Base-by-base conservation (phyloP, 306 rosid genomes). In the Cyclanthera cordifolia region DNA sequence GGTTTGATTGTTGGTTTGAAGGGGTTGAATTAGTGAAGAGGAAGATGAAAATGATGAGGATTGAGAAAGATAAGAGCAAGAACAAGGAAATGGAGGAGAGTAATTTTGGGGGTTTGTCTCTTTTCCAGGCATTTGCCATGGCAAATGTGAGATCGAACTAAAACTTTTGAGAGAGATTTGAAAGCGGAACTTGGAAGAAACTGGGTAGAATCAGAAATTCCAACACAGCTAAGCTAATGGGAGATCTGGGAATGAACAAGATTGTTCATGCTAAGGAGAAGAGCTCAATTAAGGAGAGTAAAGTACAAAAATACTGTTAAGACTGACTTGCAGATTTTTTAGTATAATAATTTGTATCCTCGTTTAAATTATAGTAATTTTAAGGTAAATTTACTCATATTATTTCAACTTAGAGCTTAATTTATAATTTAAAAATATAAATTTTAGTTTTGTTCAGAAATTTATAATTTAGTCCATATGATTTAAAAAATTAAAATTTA, bases 61-160 rank as follows among this genome's bases (percentile, higher is more conserved):
- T 72, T 9, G 85, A 49, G 52, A 73, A 43, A 19, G 53, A 51
- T 73, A 73, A 53, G 67, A 82, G 74, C 5, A 79, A 32, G 65
- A 75, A 72, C 51, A 85, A 75, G 54, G 79, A 66, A 72, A 76
- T 72, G 72, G 96, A 88, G 3, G 88, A 88, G 73, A 86, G 57
- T 11, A 88, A n/a, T 37, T 81, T 77, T 3, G 81, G 19, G 46
- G 85, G 27, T 63, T 83, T 87, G 54, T 87, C 94, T 83, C 80
- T 81, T 79, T 82, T 94, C 97, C 96, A 88, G 45, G 96, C 95
- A 81, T 90, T 93, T 3, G 99, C 97, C 99, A 94, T 90, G 80
- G 80, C n/a, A 66, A 53, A 4, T 72, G 60, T 17, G 41, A 34
- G 41, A 34, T 34, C 7, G 9, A 34, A n/a, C n/a, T n/a, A n/a